These are phyloP conservation scores for Cinnamomum micranthum DNA, from an alignment of 164 flowering plant species.

Conservation along the genomic window DNA sequence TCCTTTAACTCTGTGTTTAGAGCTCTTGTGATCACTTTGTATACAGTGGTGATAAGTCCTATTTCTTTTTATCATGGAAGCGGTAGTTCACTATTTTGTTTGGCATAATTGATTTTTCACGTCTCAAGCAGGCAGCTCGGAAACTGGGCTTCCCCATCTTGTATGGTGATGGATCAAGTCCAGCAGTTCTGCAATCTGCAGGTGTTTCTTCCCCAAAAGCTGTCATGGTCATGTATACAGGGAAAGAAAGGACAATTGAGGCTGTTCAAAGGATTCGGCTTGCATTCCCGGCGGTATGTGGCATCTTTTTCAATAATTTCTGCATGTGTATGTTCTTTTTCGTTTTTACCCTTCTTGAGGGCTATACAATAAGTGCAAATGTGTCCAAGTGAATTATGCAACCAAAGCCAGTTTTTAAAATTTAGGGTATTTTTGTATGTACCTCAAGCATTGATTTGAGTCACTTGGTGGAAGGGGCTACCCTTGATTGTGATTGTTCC, in stretches of 20 bases:
- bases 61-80: background rate
- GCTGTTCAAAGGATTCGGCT: slow-evolving; percentile 87
- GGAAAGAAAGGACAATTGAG: slow-evolving; percentile 53
- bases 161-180: slow-evolving; percentile 95
- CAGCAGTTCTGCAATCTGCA: slow-evolving; percentile 90
- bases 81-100: background rate
- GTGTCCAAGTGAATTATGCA: too few relatives aligned
- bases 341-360: too few relatives aligned
- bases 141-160: slow-evolving; percentile 84
- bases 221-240: slow-evolving; percentile 86
- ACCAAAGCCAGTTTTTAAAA: too few relatives aligned
- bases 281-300: slow-evolving; percentile 74
- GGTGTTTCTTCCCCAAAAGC: slow-evolving; percentile 97
- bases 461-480: too few relatives aligned
- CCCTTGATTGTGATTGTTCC: too few relatives aligned
- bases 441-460: too few relatives aligned
- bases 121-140: slow-evolving; percentile 50
- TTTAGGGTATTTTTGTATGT: too few relatives aligned
- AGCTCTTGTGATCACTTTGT: background rate
- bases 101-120: background rate
- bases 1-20: background rate
- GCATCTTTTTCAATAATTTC: background rate
- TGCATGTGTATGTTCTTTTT: too few relatives aligned
- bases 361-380: too few relatives aligned
- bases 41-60: background rate